Percentiles rank a stretch among this genome's conserved stretches.
Evolutionary conservation across 2,329 filamentous ascomycete species (phyloP).

Genomic region (Talaromyces piceae): DNA sequence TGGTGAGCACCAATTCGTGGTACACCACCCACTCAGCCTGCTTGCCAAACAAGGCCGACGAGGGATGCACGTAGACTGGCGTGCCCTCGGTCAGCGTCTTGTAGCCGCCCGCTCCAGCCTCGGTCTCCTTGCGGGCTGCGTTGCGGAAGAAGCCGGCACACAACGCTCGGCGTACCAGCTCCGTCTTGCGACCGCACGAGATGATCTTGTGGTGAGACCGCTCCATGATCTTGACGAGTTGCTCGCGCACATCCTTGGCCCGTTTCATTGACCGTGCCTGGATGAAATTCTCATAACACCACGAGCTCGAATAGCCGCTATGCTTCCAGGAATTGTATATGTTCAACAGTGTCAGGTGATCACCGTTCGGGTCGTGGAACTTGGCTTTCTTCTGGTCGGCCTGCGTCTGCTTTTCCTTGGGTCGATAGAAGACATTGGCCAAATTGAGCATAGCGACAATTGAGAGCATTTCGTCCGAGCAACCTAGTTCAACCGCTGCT

Average conservation of each 20-base stretch:
- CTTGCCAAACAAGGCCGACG: neutral
- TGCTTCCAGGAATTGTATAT: slow-evolving; percentile 97
- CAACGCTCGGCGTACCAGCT: neutral
- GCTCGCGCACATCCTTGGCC: slow-evolving; percentile 84
- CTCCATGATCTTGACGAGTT: slow-evolving; percentile 89
- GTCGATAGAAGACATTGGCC: slow-evolving; percentile 76
- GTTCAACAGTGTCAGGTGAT: slow-evolving; percentile 90
- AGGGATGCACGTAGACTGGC: neutral
- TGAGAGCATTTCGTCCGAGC: slow-evolving; percentile 86
- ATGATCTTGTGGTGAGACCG: slow-evolving; percentile 76
- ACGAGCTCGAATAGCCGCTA: slow-evolving; percentile 71
- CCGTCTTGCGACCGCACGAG: slow-evolving; percentile 34
- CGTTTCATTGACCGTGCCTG: slow-evolving; percentile 83
- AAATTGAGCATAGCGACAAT: slow-evolving; percentile 86
- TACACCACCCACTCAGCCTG: neutral
- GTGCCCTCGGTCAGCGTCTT: neutral
- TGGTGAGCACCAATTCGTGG: neutral
- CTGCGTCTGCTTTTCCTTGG: slow-evolving; percentile 93
- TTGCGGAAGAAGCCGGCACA: neutral
- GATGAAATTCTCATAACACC: slow-evolving; percentile 98
- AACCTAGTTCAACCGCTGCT: slow-evolving; percentile 75
- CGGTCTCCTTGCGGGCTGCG: neutral
- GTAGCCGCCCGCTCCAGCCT: neutral
- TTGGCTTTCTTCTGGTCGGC: slow-evolving; percentile 97
- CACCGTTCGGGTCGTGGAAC: slow-evolving; percentile 90